Evolutionary conservation across 805 yeast genomes (phyloP).

Genomic region (Barnettozyma sucrosica): DNA sequence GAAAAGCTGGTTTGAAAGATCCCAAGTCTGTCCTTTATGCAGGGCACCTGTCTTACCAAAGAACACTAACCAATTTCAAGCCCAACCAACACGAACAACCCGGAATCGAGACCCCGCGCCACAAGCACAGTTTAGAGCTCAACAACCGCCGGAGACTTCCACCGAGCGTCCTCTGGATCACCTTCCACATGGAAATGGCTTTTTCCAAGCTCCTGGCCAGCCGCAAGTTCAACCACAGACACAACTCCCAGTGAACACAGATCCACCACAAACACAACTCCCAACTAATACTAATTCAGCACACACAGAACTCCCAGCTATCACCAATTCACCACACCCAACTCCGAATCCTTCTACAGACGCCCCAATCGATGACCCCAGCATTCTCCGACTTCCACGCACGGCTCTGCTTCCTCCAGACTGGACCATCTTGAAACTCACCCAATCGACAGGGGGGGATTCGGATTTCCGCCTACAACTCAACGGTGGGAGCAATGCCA

Average conservation of each 20-base stretch:
- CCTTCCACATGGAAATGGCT: slow-evolving; percentile 1
- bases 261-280: background rate
- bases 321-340: background rate
- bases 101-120: background rate
- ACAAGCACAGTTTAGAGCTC: background rate
- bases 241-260: no score
- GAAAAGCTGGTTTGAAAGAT: slow-evolving; percentile 87
- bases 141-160: background rate
- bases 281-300: no score
- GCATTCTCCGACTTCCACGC: slow-evolving; percentile 3
- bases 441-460: slow-evolving; percentile 8
- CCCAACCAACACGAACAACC: background rate
- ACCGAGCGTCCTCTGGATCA: background rate
- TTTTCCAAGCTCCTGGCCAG: background rate
- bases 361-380: background rate
- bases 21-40: slow-evolving; percentile 92
- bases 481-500: background rate
- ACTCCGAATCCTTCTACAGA: background rate
- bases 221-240: background rate
- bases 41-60: slow-evolving; percentile 55
- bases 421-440: slow-evolving; percentile 23
- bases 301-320: background rate
- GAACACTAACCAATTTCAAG: slow-evolving; percentile 1
- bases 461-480: slow-evolving; percentile 13
- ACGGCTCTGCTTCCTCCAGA: slow-evolving; percentile 23